Evolutionary conservation across 495 filamentous ascomycete genomes (phyloP).

Genomic region (Penicillium nucicola): DNA sequence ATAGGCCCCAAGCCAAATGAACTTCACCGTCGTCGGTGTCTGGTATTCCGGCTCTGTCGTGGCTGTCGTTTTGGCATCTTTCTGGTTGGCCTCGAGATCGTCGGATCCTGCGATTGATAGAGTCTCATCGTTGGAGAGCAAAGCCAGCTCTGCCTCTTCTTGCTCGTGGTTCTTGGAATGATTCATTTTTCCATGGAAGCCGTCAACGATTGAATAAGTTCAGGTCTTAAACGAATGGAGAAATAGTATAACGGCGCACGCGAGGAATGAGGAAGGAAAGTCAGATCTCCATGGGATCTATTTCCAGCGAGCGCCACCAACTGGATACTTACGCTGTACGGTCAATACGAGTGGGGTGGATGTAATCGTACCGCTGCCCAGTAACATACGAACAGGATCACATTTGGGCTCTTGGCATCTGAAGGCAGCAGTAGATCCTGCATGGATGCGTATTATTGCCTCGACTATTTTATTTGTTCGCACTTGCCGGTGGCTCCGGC

Average conservation of each 20-base stretch:
- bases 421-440: background rate
- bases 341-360: background rate
- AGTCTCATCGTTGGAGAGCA: constrained; percentile 11
- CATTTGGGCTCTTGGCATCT: background rate
- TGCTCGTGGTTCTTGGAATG: background rate
- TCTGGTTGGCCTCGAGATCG: constrained; percentile 12
- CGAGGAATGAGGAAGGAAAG: background rate
- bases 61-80: background rate
- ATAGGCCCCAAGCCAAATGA: constrained; percentile 14
- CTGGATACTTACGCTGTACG: background rate
- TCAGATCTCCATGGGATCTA: background rate
- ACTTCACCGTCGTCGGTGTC: constrained; percentile 13
- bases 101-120: background rate
- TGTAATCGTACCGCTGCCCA: background rate
- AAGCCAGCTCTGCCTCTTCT: constrained; percentile 12
- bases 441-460: background rate
- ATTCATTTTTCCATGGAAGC: background rate
- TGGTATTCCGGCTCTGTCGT: constrained; percentile 11
- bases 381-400: background rate
- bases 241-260: background rate
- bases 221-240: background rate
- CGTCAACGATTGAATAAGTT: too few species aligned
- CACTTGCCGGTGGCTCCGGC: background rate
- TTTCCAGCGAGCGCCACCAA: background rate
- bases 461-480: background rate